These are phyloP conservation scores for Orbilia ellipsospora DNA, from an alignment of 2,329 filamentous ascomycete genomes.

Conservation along the genomic window DNA sequence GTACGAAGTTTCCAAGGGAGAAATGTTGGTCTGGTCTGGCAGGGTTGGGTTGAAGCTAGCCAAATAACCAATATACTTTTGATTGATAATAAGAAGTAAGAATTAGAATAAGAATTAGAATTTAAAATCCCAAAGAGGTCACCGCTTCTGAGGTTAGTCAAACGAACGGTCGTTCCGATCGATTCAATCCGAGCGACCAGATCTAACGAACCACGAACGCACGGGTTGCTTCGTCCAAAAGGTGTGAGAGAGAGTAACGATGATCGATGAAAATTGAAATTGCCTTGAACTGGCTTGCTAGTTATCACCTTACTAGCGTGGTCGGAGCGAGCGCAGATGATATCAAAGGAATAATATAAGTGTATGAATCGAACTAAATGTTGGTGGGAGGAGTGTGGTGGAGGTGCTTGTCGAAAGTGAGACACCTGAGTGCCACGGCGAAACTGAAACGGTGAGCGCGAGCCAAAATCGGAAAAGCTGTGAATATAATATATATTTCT, in stretches of 20 bases:
- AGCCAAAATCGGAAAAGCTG: neutral
- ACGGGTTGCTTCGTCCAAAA: no score
- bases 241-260: no score
- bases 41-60: neutral
- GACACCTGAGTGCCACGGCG: neutral
- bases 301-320: no score
- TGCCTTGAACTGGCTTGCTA: no score
- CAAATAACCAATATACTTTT: neutral
- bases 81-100: neutral
- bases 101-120: neutral
- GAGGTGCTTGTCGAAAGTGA: neutral
- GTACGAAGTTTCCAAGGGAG: neutral
- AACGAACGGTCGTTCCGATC: no score
- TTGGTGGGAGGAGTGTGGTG: neutral
- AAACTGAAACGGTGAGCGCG: neutral
- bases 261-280: no score
- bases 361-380: no score
- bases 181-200: no score
- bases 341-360: no score
- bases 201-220: no score
- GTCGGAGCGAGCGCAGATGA: no score
- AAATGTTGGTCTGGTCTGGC: neutral
- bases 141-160: no score
- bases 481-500: neutral
- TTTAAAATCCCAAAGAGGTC: neutral